Conservation (phyloP, 2,329 filamentous ascomycete genomes). For the Pestalotiopsis sp. region DNA sequence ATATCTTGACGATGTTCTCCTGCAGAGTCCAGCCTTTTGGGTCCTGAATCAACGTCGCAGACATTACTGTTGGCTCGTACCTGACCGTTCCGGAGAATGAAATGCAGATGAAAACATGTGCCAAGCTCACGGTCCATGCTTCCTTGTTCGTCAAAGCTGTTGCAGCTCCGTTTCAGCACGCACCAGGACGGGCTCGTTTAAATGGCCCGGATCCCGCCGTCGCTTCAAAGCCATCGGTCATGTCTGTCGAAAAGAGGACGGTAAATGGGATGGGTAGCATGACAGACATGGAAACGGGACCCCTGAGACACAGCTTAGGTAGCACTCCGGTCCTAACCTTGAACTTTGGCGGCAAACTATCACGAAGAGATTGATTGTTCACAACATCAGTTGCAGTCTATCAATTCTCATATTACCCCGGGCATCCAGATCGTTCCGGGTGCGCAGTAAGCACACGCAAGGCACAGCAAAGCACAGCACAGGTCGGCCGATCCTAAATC, state of each 20-base stretch:
- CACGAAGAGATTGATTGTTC: neutral
- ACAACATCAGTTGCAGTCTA: too few species aligned
- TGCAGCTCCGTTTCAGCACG: constrained; percentile 12
- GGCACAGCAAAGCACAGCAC: neutral
- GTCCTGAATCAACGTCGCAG: neutral
- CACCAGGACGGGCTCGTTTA: neutral
- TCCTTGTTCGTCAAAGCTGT: constrained; percentile 6
- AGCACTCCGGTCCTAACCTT: neutral
- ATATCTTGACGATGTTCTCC: neutral
- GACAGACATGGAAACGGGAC: neutral
- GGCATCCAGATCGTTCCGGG: neutral
- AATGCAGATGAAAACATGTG: neutral
- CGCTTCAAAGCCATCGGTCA: neutral
- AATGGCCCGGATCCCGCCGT: neutral
- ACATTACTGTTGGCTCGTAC: neutral
- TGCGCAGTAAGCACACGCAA: neutral
- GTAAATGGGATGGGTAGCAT: neutral
- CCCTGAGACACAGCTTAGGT: neutral
- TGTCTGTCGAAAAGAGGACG: too few species aligned
- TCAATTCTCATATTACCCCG: neutral
- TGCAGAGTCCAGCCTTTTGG: neutral
- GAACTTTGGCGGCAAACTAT: neutral
- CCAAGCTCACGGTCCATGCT: constrained; percentile 7
- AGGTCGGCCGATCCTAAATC: neutral
- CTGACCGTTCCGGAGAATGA: neutral